These are phyloP conservation scores for Penicillium daleae DNA, from an alignment of 495 filamentous ascomycete species.

Conservation along the genomic window DNA sequence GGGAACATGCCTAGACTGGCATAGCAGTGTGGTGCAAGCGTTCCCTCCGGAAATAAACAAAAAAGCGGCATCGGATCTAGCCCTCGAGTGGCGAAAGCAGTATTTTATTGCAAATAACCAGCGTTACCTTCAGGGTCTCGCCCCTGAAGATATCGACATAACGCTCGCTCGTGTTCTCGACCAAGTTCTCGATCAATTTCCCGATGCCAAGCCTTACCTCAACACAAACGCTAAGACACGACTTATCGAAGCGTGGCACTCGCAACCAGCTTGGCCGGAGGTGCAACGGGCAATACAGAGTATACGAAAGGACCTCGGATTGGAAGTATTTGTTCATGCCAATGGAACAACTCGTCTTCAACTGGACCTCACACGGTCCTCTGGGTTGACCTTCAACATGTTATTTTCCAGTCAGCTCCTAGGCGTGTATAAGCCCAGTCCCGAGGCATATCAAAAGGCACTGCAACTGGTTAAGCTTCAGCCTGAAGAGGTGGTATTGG, in stretches of 20 bases:
- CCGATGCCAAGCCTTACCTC: conserved; percentile 29
- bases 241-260: conserved; percentile 47
- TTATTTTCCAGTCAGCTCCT: conserved; percentile 57
- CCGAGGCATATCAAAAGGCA: conserved; percentile 49
- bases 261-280: conserved; percentile 52
- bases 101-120: conserved; percentile 31
- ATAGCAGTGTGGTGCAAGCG: conserved; percentile 32
- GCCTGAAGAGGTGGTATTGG: conserved; percentile 53
- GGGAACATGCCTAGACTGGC: conserved; percentile 50
- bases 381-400: conserved; percentile 53
- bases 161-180: conserved; percentile 47
- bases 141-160: conserved; percentile 53
- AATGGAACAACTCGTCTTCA: conserved; percentile 60
- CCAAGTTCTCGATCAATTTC: conserved; percentile 32
- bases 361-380: conserved; percentile 53
- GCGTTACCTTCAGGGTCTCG: conserved; percentile 36
- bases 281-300: conserved; percentile 36
- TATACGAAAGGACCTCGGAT: conserved; percentile 28
- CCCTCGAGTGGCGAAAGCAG: conserved; percentile 2
- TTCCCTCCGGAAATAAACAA: conserved; percentile 23
- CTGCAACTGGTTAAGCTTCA: conserved; percentile 45
- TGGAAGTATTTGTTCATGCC: conserved; percentile 52
- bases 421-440: conserved; percentile 51
- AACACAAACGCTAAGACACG: conserved; percentile 20
- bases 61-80: neutral